phyloP scores from a whole-genome alignment of 2,329 filamentous ascomycete species.

The Ceratocystis huliohia region DNA sequence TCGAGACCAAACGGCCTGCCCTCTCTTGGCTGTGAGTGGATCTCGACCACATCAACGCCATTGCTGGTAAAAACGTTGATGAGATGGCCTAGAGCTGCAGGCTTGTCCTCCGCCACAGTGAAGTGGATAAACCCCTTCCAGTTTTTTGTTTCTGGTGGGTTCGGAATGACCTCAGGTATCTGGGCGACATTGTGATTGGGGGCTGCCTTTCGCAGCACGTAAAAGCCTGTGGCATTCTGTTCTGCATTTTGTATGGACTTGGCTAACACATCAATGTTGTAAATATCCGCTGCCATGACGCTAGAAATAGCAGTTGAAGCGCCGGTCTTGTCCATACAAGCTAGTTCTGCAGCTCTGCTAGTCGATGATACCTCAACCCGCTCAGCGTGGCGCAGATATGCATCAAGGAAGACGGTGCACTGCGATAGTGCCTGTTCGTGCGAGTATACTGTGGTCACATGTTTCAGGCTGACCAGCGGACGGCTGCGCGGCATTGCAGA shows the following conservation, averaged over 20 bases:
- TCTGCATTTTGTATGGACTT: slow-evolving; percentile 57
- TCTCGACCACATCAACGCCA: slow-evolving; percentile 13
- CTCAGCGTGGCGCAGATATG: slow-evolving; percentile 60
- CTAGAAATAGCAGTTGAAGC: slow-evolving; percentile 67
- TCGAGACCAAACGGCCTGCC: slow-evolving; percentile 18
- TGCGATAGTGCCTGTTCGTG: slow-evolving; percentile 95
- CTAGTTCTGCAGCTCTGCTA: slow-evolving; percentile 69
- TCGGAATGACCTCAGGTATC: slow-evolving; percentile 18
- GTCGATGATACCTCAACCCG: slow-evolving; percentile 76
- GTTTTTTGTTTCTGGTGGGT: background rate
- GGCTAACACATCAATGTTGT: slow-evolving; percentile 57
- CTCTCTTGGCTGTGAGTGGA: slow-evolving; percentile 17
- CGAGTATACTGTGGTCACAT: slow-evolving; percentile 69
- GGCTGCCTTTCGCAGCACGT: slow-evolving; percentile 43
- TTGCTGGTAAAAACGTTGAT: slow-evolving; percentile 8
- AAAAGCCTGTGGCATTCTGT: slow-evolving; percentile 70
- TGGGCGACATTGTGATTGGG: slow-evolving; percentile 17
- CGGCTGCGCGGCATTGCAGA: slow-evolving; percentile 35
- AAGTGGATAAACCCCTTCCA: slow-evolving; percentile 20
- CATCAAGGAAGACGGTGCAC: slow-evolving; percentile 61
- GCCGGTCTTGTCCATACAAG: slow-evolving; percentile 44
- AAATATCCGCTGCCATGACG: slow-evolving; percentile 54
- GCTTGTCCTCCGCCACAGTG: slow-evolving; percentile 10
- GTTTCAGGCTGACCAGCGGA: slow-evolving; percentile 40
- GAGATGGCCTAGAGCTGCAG: slow-evolving; percentile 12